Conservation (phyloP, 148 eudicot genomes). For the Camellia japonica region DNA sequence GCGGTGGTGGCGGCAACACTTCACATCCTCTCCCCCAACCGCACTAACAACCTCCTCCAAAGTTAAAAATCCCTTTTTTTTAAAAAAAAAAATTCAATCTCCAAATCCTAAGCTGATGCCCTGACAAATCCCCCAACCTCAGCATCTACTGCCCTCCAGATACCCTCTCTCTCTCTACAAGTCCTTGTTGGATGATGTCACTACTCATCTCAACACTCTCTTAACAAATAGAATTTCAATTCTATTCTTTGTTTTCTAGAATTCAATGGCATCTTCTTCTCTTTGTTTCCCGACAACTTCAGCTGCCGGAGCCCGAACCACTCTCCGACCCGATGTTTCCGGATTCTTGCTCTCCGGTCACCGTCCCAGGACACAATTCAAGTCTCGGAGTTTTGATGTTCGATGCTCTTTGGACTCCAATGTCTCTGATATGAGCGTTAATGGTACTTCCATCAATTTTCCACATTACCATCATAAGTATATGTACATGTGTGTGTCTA, state of each 20-base stretch:
- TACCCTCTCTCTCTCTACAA: not conserved
- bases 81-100: no score
- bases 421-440: constrained; percentile 87
- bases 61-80: no score
- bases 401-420: constrained; percentile 69
- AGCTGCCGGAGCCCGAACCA: constrained; percentile 21
- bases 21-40: no score
- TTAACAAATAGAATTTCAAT: not conserved
- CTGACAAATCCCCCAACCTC: constrained; percentile 14
- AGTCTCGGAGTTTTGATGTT: constrained; percentile 32
- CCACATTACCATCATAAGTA: not conserved
- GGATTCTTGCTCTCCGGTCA: constrained; percentile 18
- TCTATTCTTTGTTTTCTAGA: not conserved
- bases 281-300: constrained; percentile 51
- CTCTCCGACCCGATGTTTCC: constrained; percentile 11
- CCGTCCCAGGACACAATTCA: constrained; percentile 21
- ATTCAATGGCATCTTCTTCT: constrained; percentile 38
- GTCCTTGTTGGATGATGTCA: not conserved
- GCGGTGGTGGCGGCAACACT: no score
- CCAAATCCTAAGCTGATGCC: not conserved
- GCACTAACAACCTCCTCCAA: no score
- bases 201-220: not conserved
- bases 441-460: constrained; percentile 41
- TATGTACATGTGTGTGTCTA: not conserved
- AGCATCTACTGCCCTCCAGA: constrained; percentile 20